Percentiles rank a stretch among this genome's conserved stretches.
phyloP scores from a whole-genome alignment of 345 rosid species.

The Salix caprea region DNA sequence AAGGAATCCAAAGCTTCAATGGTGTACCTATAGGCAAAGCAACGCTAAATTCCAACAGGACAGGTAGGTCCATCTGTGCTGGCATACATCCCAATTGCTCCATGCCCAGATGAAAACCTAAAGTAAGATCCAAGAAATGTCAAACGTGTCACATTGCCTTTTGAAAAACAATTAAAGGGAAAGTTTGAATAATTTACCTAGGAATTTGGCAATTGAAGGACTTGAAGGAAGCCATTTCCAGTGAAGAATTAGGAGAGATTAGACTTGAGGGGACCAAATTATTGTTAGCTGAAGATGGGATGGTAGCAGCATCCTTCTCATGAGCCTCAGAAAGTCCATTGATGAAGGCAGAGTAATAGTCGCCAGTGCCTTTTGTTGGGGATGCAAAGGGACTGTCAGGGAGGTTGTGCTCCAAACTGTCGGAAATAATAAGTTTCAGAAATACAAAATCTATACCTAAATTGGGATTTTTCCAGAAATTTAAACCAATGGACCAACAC shows the following conservation, averaged over 20 bases:
- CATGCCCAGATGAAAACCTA: constrained; percentile 64
- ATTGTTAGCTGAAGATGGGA: constrained; percentile 33
- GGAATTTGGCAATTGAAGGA: constrained; percentile 79
- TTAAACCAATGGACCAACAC: background rate
- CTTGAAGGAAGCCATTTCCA: constrained; percentile 56
- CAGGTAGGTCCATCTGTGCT: constrained; percentile 78
- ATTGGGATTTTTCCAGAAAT: background rate
- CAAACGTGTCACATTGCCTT: background rate
- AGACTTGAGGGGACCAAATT: constrained; percentile 32
- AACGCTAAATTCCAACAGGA: constrained; percentile 76
- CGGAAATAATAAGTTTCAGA: background rate
- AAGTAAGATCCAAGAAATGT: background rate
- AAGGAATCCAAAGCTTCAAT: constrained; percentile 23
- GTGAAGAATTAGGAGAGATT: constrained; percentile 32
- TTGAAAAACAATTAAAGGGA: too few relatives aligned
- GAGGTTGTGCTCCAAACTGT: constrained; percentile 64
- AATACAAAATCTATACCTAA: background rate
- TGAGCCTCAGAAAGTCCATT: constrained; percentile 16
- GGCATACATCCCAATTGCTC: constrained; percentile 56
- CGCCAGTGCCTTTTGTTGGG: constrained; percentile 33
- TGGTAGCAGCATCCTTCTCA: constrained; percentile 36
- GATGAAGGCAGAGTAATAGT: constrained; percentile 33
- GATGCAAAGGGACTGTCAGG: constrained; percentile 78
- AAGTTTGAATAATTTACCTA: constrained; percentile 34
- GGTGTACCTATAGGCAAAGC: constrained; percentile 28